Evolutionary conservation across 169 alveolate genomes (phyloP).

Genomic region (Eimeria praecox): DNA sequence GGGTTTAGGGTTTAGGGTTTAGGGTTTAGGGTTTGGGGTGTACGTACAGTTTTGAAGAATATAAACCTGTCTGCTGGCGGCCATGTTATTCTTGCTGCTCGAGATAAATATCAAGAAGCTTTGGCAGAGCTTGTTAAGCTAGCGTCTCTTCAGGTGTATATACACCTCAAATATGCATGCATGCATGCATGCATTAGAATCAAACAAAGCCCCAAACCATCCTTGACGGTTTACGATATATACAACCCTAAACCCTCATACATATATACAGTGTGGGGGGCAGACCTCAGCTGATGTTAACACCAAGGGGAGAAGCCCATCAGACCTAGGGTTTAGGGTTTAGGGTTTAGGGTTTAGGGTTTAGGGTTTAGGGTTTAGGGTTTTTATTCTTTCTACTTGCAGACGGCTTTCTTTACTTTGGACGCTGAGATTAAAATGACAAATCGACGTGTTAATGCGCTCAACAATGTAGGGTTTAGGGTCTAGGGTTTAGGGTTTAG

Average conservation of each 20-base stretch:
- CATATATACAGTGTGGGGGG: too few relatives aligned
- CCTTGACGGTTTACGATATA: too few relatives aligned
- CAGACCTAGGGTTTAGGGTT: too few relatives aligned
- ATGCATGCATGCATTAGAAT: too few relatives aligned
- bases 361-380: too few relatives aligned
- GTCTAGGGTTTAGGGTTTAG: not conserved
- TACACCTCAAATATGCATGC: not conserved
- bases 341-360: too few relatives aligned
- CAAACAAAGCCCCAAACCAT: too few relatives aligned
- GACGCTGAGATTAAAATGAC: constrained; percentile 97
- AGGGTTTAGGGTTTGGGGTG: not conserved
- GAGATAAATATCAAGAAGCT: constrained; percentile 85
- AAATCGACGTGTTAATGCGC: constrained; percentile 96
- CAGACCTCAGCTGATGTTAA: too few relatives aligned
- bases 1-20: constrained; percentile 1
- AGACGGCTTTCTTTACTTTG: constrained; percentile 95
- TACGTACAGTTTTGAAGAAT: constrained; percentile 79
- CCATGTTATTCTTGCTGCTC: constrained; percentile 87
- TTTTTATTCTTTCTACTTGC: constrained; percentile 65
- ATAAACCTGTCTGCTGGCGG: constrained; percentile 88
- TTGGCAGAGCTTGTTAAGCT: constrained; percentile 89
- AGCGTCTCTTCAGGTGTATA: constrained; percentile 91
- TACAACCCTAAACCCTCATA: not conserved
- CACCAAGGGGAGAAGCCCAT: too few relatives aligned
- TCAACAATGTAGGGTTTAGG: constrained; percentile 89